Base-by-base conservation (phyloP, 1,284 basidiomycete genomes). In the Austroboletus niveus region DNA sequence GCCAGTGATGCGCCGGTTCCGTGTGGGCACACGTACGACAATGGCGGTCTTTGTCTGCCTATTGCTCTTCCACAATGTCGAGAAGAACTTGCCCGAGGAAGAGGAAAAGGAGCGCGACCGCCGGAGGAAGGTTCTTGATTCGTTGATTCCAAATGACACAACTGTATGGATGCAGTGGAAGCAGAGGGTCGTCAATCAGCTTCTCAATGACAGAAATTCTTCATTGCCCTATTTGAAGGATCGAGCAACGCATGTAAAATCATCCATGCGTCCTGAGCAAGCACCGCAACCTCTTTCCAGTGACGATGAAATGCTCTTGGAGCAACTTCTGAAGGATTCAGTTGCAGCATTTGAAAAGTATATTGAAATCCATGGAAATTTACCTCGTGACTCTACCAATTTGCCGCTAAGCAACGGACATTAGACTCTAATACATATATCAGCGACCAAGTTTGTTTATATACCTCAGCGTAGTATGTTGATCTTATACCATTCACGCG, bases 121-220 rank as follows among this genome's bases (percentile, higher is more conserved):
- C 3, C 41, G 41, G 4, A 11, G 0, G 8, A 42, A 42, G 41
- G 15, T 42, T n/a, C 41, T 42, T 15, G 8, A 42, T 5, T 42
- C 41, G 2, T 54, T 56, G 29, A 2, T 70, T n/a, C 36, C 17
- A n/a, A 38, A 38, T 5, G 44, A 65, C 3, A 69, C 61, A 2
- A 8, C n/a, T 5, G 57, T 65, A 14, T 66, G 65, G 65, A 43
- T 6, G n/a, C 27, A 27, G n/a, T 68, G 60, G 65, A 55, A 9
- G 38, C 12, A 35, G 1, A 65, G 48, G 40, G 58, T 63, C 10
- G n/a, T 57, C 11, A 8, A 36, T 2, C 61, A 66, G 17, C 39
- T 61, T 22, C n/a, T 55, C n/a, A 14, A 42, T 2, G 41, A 36
- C 5, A 2, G n/a, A 29, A 29, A 29, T 8, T 29, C 27, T 29